A percentile compares a stretch with the other conserved stretches of the same genome.
Conservation (phyloP, 192 early-diverging fungal species). For the Podila epigama region DNA sequence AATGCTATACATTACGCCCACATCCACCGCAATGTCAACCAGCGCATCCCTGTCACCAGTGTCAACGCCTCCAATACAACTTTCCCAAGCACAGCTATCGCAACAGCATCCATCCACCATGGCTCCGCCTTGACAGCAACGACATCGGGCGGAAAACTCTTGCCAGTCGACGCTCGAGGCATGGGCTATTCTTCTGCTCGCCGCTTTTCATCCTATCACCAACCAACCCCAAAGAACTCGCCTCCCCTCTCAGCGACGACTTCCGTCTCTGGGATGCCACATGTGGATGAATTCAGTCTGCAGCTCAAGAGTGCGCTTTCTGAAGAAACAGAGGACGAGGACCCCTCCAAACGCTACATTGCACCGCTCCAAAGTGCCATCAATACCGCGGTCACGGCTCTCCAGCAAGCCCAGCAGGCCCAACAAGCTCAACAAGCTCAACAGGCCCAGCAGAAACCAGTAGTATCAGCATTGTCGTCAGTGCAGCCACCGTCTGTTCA, state of each 20-base stretch:
- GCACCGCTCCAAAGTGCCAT: slow-evolving; percentile 28
- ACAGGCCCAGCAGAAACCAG: no score
- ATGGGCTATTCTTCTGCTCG: slow-evolving; percentile 20
- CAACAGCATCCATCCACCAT: slow-evolving; percentile 4
- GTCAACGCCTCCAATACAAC: no score
- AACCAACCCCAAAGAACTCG: slow-evolving; percentile 49
- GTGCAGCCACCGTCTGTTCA: no score
- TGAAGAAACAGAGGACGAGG: slow-evolving; percentile 43
- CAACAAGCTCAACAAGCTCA: no score
- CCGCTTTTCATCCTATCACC: slow-evolving; percentile 45
- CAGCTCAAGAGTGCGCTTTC: slow-evolving; percentile 23
- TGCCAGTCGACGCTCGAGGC: slow-evolving; percentile 21
- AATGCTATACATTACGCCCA: no score
- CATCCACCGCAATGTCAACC: no score
- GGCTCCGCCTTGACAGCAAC: slow-evolving; percentile 5
- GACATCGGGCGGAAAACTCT: slow-evolving; percentile 15
- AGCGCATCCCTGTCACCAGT: no score
- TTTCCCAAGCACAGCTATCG: slow-evolving; percentile 1
- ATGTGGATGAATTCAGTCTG: slow-evolving; percentile 20
- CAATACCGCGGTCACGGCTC: slow-evolving; percentile 28
- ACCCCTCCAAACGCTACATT: slow-evolving; percentile 29
- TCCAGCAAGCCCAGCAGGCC: no score
- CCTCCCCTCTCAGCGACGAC: slow-evolving; percentile 40
- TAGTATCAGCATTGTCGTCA: no score
- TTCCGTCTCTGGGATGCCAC: slow-evolving; percentile 6